A percentile compares a stretch with the other conserved stretches of the same genome.
These are phyloP conservation scores for Ilyonectria robusta DNA, from an alignment of 2,329 filamentous ascomycete species.

Conservation along the genomic window DNA sequence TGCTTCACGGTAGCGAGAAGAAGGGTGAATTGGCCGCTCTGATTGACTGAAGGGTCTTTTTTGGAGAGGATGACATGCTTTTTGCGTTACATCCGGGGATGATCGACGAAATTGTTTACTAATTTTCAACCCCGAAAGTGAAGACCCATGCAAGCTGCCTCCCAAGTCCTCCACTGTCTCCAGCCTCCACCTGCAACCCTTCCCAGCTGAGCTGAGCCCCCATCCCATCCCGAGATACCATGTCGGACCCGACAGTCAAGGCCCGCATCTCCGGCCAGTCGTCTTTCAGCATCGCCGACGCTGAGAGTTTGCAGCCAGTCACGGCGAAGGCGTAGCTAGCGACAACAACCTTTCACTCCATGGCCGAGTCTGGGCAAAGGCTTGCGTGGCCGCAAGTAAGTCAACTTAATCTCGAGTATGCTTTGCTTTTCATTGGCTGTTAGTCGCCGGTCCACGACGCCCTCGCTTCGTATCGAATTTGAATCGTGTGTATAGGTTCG, in stretches of 20 bases:
- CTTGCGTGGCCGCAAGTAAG: background rate
- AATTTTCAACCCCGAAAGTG: background rate
- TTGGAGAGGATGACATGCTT: background rate
- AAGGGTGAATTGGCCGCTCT: slow-evolving; percentile 3
- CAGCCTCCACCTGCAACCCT: background rate
- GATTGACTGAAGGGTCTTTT: slow-evolving; percentile 2
- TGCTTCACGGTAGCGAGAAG: background rate
- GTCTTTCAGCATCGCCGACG: background rate
- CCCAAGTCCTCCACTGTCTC: background rate
- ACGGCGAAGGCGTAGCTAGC: background rate
- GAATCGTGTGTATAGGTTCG: background rate
- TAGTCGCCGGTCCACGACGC: too few species aligned
- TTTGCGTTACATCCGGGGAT: background rate
- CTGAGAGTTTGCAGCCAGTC: background rate
- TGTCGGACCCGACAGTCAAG: background rate
- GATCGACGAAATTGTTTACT: slow-evolving; percentile 8
- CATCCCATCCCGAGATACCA: background rate
- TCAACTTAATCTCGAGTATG: background rate
- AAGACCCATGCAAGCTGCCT: slow-evolving; percentile 6
- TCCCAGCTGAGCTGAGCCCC: background rate
- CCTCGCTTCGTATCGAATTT: background rate
- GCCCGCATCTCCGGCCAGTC: background rate
- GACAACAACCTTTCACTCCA: background rate
- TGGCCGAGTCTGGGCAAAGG: background rate
- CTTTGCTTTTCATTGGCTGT: too few species aligned